Evolutionary conservation across 1,284 basidiomycete genomes (phyloP), one percentile per base, ranked within the genome.

Genomic region (Mycosarcoma maydis): DNA sequence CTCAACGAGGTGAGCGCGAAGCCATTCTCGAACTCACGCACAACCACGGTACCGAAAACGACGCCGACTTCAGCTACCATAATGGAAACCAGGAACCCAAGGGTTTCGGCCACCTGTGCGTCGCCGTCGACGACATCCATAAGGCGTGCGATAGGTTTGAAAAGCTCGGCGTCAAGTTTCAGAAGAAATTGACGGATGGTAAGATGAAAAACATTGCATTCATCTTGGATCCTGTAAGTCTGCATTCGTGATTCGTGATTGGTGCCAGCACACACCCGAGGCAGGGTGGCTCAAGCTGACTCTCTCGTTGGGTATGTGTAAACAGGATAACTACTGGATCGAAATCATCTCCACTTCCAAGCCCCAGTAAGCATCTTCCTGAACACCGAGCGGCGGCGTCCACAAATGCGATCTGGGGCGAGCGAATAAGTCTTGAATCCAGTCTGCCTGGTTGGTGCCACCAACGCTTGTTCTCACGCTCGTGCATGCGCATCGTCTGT

Each of bases 121-220:
- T 93, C 80, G 86, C 88, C 1, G 91, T 94, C 42, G 90, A 91
- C 72, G 86, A 97, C 80, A 86, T 98, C 71, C 86, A 94, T 64
- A 87, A 86, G 62, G 91, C 94, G 2, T 95, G 92, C 73, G 89
- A 86, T 42, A 87, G 92, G 34, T 92, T 98, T 66, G 92, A 93
- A 73, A 84, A 86, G 60, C 86, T 92, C 17, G 89, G 90, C 6
- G 93, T 95, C 36, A 84, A 85, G 49, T 97, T 95, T 85, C 91
- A 94, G 86, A 97, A 96, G 85, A 87, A 86, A 59, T 89, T 89
- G 36, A 88, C 86, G 5, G 93, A 95, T 53, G 93, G 93, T 6
- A 89, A 86, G 80, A 94, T 96, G 91, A 88, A 83, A 82, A 80
- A 73, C 45, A 90, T 92, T 65, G 93, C 93, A 3, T 95, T 96